A percentile compares a stretch with the other conserved stretches of the same genome.
phyloP scores from a whole-genome alignment of 2,329 filamentous ascomycete genomes.

The Chaetomiaceae sp. region DNA sequence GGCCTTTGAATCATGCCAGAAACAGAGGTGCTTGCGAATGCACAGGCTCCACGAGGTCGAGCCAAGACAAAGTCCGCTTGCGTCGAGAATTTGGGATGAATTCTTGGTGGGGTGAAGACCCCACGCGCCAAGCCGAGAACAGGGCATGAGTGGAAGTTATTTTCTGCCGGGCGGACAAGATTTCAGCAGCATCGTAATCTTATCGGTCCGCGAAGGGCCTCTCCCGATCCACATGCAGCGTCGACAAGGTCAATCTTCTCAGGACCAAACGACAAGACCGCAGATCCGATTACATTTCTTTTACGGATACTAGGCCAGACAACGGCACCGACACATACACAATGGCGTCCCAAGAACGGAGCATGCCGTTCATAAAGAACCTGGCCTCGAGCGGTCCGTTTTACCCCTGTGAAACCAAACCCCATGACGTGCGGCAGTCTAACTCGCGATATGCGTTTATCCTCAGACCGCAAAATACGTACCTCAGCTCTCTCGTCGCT shows the following conservation, averaged over 20 bases:
- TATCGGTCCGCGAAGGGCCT: neutral
- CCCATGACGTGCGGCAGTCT: neutral
- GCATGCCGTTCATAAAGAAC: slow-evolving; percentile 73
- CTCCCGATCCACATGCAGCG: neutral
- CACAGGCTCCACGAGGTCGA: too few species aligned
- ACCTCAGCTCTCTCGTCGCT: slow-evolving; percentile 74
- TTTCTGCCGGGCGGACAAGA: slow-evolving; percentile 29
- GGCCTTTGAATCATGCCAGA: neutral
- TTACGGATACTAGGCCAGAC: too few species aligned
- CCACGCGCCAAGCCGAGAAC: too few species aligned
- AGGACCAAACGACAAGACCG: neutral
- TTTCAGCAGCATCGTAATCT: slow-evolving; percentile 17
- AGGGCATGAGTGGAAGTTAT: too few species aligned
- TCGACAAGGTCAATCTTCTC: neutral
- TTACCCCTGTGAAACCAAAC: neutral
- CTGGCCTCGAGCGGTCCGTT: slow-evolving; percentile 75
- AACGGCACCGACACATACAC: slow-evolving; percentile 12
- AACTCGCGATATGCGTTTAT: neutral
- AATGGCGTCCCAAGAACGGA: slow-evolving; percentile 41
- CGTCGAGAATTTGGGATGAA: neutral
- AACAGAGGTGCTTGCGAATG: neutral
- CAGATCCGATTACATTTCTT: too few species aligned
- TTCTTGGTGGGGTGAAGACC: too few species aligned
- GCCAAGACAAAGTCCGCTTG: too few species aligned
- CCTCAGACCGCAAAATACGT: slow-evolving; percentile 68